phyloP scores from a whole-genome alignment of 2,329 filamentous ascomycete genomes.

The Apiospora saccharicola region DNA sequence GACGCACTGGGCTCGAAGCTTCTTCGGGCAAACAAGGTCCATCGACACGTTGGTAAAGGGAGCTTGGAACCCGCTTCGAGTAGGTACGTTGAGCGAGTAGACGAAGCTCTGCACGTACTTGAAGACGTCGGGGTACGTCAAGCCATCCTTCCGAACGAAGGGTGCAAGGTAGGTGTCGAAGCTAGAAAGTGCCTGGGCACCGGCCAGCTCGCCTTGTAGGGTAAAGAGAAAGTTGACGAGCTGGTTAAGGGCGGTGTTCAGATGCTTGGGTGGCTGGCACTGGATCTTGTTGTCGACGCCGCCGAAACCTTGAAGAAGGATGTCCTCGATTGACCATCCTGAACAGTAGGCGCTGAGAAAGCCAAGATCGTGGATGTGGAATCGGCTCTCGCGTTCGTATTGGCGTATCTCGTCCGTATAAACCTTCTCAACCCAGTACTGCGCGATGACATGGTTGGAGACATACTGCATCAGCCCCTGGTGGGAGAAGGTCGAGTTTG shows the following conservation, averaged over 20 bases:
- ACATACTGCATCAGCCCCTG: slow-evolving; percentile 9
- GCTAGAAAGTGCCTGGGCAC: not conserved
- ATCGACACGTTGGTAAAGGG: slow-evolving; percentile 8
- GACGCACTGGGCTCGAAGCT: slow-evolving; percentile 12
- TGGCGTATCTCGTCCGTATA: slow-evolving; percentile 10
- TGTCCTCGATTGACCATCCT: slow-evolving; percentile 11
- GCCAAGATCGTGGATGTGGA: not conserved
- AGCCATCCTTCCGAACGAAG: slow-evolving; percentile 11
- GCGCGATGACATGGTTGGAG: not conserved
- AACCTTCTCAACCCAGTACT: slow-evolving; percentile 11
- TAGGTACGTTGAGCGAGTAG: slow-evolving; percentile 6
- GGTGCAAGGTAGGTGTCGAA: slow-evolving; percentile 10
- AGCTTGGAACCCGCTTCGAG: slow-evolving; percentile 2
- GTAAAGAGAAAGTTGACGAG: slow-evolving; percentile 8
- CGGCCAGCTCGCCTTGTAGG: not conserved
- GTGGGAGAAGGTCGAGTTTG: slow-evolving; percentile 1
- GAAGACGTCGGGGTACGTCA: slow-evolving; percentile 10
- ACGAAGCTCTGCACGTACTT: slow-evolving; percentile 14
- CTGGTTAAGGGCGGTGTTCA: slow-evolving; percentile 4
- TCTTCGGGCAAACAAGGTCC: slow-evolving; percentile 8
- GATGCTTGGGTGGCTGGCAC: not conserved
- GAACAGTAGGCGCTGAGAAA: slow-evolving; percentile 6
- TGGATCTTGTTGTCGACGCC: slow-evolving; percentile 15
- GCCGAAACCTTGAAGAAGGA: not conserved
- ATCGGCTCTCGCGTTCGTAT: slow-evolving; percentile 7